Evolutionary conservation across 176 grass and related monocot species (phyloP).

Genomic region (Lolium multiflorum): DNA sequence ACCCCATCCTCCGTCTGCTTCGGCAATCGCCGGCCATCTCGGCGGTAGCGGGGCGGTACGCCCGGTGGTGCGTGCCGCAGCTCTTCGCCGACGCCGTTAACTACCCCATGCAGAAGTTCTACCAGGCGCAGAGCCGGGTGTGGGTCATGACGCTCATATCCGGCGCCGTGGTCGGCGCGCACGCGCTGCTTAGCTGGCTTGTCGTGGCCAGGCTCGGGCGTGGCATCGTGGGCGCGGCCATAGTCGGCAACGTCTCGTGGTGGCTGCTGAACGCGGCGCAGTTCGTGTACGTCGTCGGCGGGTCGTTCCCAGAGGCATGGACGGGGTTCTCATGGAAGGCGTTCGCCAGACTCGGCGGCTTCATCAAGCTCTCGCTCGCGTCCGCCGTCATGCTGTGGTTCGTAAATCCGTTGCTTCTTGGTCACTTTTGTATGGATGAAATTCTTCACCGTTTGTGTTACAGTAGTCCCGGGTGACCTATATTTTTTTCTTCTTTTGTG

Average conservation of each 20-base stretch:
- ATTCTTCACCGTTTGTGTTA: too few species aligned
- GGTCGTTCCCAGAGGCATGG: constrained; percentile 65
- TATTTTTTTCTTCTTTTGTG: not conserved
- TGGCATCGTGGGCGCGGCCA: constrained; percentile 58
- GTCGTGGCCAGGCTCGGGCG: constrained; percentile 50
- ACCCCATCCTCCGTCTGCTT: constrained; percentile 54
- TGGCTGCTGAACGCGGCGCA: constrained; percentile 64
- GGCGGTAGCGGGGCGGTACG: constrained; percentile 46
- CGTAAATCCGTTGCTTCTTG: not conserved
- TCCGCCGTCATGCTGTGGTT: constrained; percentile 85
- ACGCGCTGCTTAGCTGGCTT: constrained; percentile 60
- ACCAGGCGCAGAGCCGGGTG: constrained; percentile 74
- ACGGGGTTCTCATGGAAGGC: constrained; percentile 62
- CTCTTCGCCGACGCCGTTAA: constrained; percentile 67
- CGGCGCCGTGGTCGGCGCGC: constrained; percentile 40
- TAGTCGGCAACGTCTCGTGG: constrained; percentile 57
- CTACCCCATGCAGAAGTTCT: constrained; percentile 82
- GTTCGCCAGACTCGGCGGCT: constrained; percentile 54
- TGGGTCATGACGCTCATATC: constrained; percentile 59
- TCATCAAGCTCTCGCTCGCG: constrained; percentile 72
- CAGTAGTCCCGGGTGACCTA: too few species aligned
- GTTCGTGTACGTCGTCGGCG: constrained; percentile 57
- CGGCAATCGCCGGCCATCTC: constrained; percentile 56
- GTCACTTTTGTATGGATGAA: not conserved
- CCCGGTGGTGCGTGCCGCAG: constrained; percentile 61